Conservation (phyloP, 2,329 filamentous ascomycete genomes). For the Alternaria brassicicola region DNA sequence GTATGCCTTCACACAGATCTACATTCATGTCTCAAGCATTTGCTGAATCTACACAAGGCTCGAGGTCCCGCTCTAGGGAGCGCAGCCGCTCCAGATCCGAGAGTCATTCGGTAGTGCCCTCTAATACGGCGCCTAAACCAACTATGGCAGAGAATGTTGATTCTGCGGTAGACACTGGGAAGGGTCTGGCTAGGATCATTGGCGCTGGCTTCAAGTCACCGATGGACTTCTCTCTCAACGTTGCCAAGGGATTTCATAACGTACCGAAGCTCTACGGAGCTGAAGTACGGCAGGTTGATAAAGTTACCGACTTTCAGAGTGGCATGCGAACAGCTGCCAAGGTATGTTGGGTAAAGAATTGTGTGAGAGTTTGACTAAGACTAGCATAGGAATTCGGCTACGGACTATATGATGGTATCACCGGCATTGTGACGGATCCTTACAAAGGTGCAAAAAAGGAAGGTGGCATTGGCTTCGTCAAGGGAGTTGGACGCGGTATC, state of each 20-base stretch:
- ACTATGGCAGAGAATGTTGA: slow-evolving; percentile 50
- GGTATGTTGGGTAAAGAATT: slow-evolving; percentile 40
- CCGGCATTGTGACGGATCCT: slow-evolving; percentile 81
- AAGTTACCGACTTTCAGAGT: slow-evolving; percentile 76
- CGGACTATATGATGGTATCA: slow-evolving; percentile 80
- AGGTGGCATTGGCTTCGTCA: slow-evolving; percentile 70
- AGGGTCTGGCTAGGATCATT: slow-evolving; percentile 73
- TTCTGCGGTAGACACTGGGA: slow-evolving; percentile 68
- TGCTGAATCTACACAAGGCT: slow-evolving; percentile 36
- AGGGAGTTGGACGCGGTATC: slow-evolving; percentile 82
- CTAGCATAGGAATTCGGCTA: slow-evolving; percentile 68
- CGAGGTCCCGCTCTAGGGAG: slow-evolving; percentile 36
- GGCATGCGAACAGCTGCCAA: slow-evolving; percentile 79
- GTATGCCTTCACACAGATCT: slow-evolving; percentile 32
- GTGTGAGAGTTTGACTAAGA: slow-evolving; percentile 5
- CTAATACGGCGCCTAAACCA: slow-evolving; percentile 21
- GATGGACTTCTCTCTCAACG: slow-evolving; percentile 80
- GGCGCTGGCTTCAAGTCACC: slow-evolving; percentile 78
- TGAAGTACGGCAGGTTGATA: slow-evolving; percentile 76
- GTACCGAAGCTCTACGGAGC: slow-evolving; percentile 85
- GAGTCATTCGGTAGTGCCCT: slow-evolving; percentile 12
- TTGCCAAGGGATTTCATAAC: slow-evolving; percentile 88
- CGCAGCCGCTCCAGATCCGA: slow-evolving; percentile 8
- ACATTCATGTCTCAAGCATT: slow-evolving; percentile 45
- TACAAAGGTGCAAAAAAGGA: slow-evolving; percentile 70